Conservation (phyloP, 2,329 filamentous ascomycete species). For the Colletotrichum sp. region DNA sequence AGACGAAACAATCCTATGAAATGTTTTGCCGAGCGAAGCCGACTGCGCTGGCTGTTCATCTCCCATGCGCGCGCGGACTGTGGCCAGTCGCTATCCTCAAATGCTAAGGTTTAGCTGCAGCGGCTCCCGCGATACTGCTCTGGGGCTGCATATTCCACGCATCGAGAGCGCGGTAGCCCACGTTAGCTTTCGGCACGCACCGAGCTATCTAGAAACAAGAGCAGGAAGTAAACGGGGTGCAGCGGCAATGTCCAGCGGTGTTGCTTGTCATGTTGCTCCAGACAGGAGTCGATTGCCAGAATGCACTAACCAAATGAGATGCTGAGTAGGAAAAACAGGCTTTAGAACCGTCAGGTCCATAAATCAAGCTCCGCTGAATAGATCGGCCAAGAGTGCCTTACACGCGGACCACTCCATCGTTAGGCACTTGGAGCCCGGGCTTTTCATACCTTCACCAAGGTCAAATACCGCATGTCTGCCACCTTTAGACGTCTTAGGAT, state of each 20-base stretch:
- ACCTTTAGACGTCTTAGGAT: neutral
- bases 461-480: slow-evolving; percentile 4
- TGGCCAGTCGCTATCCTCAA: neutral
- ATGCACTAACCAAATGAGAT: neutral
- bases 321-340: neutral
- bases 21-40: neutral
- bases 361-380: neutral
- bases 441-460: neutral
- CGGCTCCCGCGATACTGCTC: neutral
- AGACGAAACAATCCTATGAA: neutral
- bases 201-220: neutral
- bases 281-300: neutral
- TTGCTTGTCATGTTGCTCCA: neutral
- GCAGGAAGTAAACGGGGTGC: neutral
- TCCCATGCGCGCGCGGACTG: neutral
- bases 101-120: neutral
- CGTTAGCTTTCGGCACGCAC: neutral
- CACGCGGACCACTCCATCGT: neutral
- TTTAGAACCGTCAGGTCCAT: neutral
- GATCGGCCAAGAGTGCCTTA: neutral
- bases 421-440: neutral
- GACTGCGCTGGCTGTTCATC: neutral
- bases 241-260: neutral
- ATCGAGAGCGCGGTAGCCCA: neutral
- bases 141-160: neutral